phyloP scores from a whole-genome alignment of 805 yeast genomes.

The Suhomyces sp. region DNA sequence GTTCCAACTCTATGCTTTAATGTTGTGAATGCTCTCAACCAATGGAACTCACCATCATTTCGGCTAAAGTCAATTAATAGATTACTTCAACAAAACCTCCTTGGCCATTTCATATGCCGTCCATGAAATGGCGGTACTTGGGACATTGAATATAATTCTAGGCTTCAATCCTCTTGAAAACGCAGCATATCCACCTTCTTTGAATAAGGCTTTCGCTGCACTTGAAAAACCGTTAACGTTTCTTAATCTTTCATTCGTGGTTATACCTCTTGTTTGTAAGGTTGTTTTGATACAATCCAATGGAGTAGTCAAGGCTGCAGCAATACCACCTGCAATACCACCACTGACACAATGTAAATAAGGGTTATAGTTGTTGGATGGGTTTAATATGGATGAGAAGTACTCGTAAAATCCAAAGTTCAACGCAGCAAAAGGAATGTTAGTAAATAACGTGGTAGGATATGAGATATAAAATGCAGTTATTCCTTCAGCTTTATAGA shows the following conservation, averaged over 20 bases:
- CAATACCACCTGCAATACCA: conserved; percentile 89
- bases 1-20: no score
- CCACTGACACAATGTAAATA: conserved; percentile 90
- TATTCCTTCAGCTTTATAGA: conserved; percentile 64
- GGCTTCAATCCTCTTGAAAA: conserved; percentile 87
- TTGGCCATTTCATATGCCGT: conserved; percentile 98
- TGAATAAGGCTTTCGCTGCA: conserved; percentile 69
- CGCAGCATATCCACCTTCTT: conserved; percentile 59
- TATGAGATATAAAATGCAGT: conserved; percentile 87
- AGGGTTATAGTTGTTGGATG: conserved; percentile 78
- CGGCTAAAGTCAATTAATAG: no score
- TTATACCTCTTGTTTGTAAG: conserved; percentile 74
- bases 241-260: conserved; percentile 47
- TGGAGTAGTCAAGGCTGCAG: conserved; percentile 94
- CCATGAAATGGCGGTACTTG: conserved; percentile 97
- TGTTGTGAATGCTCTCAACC: no score
- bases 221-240: conserved; percentile 63
- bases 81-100: conserved; percentile 48
- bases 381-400: conserved; percentile 74
- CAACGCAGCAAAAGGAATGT: conserved; percentile 91
- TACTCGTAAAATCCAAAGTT: conserved; percentile 93
- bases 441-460: conserved; percentile 90
- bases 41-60: no score
- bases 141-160: conserved; percentile 87
- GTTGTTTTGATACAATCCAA: conserved; percentile 91